Conservation (phyloP, 768 basidiomycete species). For the Tylopilus sp. region DNA sequence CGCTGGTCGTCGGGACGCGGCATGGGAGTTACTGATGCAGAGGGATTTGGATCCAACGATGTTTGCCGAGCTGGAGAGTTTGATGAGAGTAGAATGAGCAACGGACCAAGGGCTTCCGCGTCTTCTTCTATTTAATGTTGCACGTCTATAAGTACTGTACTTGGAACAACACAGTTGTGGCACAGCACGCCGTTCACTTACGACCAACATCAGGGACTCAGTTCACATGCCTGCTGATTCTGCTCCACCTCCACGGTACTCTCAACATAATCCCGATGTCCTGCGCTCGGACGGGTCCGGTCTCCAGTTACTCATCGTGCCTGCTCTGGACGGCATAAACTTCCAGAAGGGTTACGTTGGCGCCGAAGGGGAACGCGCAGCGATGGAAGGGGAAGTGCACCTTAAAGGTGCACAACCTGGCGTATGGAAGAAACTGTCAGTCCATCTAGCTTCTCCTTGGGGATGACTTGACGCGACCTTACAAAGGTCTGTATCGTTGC, state of each 20-base stretch:
- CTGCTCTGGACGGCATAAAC: slow-evolving; percentile 62
- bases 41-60: slow-evolving; percentile 70
- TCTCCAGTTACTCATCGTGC: slow-evolving; percentile 74
- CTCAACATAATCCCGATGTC: slow-evolving; percentile 39
- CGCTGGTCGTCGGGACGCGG: slow-evolving; percentile 65
- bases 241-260: slow-evolving; percentile 59
- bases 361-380: slow-evolving; percentile 76
- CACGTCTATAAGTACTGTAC: slow-evolving; percentile 1
- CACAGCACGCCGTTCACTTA: slow-evolving; percentile 4
- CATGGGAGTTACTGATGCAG: slow-evolving; percentile 70
- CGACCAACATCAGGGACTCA: slow-evolving; percentile 1
- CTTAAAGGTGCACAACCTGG: slow-evolving; percentile 63
- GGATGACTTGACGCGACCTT: slow-evolving; percentile 11
- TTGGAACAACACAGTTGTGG: slow-evolving; percentile 4
- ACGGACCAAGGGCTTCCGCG: background rate
- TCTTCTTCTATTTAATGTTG: slow-evolving; percentile 8
- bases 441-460: slow-evolving; percentile 21
- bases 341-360: slow-evolving; percentile 89
- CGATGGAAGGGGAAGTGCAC: slow-evolving; percentile 85
- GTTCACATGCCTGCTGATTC: slow-evolving; percentile 36
- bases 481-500: slow-evolving; percentile 58
- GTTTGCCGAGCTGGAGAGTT: slow-evolving; percentile 78
- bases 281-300: slow-evolving; percentile 19
- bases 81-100: slow-evolving; percentile 60
- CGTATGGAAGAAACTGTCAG: slow-evolving; percentile 71